Percentiles rank a stretch among this genome's conserved stretches.
Evolutionary conservation across 1,139 yeast species (phyloP).

Genomic region (Yamadazyma oceani): DNA sequence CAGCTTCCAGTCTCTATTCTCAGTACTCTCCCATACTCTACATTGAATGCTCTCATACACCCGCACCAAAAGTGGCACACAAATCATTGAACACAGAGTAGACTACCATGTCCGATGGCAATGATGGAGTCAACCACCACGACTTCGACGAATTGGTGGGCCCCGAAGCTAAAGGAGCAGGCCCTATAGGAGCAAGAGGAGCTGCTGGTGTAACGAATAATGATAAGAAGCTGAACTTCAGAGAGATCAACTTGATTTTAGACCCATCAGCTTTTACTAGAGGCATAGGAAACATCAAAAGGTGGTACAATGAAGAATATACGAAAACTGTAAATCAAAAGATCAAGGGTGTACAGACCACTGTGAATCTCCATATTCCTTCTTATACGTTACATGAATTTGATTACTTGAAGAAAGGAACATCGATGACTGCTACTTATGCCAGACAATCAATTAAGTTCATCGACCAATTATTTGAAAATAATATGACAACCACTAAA

Average conservation of each 20-base stretch:
- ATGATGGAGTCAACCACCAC: no score
- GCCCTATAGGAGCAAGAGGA: no score
- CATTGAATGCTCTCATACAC: no score
- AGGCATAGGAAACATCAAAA: slow-evolving; percentile 58
- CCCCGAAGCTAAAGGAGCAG: no score
- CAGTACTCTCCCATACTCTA: no score
- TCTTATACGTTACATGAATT: slow-evolving; percentile 57
- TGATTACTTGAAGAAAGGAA: slow-evolving; percentile 53
- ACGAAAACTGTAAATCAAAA: slow-evolving; percentile 7
- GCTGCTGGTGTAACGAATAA: no score
- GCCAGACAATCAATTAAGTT: slow-evolving; percentile 58
- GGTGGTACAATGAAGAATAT: slow-evolving; percentile 45
- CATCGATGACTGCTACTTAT: slow-evolving; percentile 54
- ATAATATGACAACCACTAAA: slow-evolving; percentile 5
- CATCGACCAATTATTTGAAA: slow-evolving; percentile 44
- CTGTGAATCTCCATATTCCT: slow-evolving; percentile 45
- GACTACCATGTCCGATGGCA: no score
- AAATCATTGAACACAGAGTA: not conserved
- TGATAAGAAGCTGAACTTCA: not conserved
- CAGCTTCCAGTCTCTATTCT: no score
- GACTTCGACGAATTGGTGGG: slow-evolving; percentile 10
- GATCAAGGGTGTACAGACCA: slow-evolving; percentile 18
- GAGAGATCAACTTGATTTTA: slow-evolving; percentile 40
- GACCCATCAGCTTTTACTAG: slow-evolving; percentile 61
- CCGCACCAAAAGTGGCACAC: not conserved